These are phyloP conservation scores for Lodderomyces margitis DNA, from an alignment of 1,139 yeast species.

Conservation along the genomic window DNA sequence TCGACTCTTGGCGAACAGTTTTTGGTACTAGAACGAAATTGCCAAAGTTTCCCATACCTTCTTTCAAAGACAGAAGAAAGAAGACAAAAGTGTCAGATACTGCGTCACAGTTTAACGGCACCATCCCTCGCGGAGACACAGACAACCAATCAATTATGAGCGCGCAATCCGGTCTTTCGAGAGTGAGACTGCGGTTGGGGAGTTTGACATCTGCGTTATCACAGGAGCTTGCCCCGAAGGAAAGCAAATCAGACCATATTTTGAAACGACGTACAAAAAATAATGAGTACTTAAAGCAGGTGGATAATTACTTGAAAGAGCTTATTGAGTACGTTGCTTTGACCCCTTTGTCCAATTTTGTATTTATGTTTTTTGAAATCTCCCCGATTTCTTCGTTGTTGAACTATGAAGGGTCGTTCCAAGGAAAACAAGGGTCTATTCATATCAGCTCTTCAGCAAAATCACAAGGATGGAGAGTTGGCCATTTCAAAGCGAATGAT, in stretches of 20 bases:
- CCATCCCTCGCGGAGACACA: not conserved
- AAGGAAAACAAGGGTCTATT: constrained; percentile 87
- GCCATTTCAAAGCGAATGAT: constrained; percentile 80
- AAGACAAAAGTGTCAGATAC: constrained; percentile 7
- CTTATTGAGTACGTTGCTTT: constrained; percentile 60
- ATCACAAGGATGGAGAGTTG: constrained; percentile 94
- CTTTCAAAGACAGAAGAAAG: constrained; percentile 19
- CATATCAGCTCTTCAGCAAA: constrained; percentile 79
- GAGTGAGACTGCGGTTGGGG: constrained; percentile 33
- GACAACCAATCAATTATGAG: constrained; percentile 10
- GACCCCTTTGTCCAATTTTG: constrained; percentile 75
- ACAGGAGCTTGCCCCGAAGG: constrained; percentile 31
- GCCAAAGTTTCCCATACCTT: constrained; percentile 34
- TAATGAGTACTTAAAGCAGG: constrained; percentile 37
- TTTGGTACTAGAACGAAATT: constrained; percentile 28
- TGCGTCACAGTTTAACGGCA: constrained; percentile 4
- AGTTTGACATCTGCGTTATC: constrained; percentile 27
- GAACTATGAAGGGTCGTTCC: constrained; percentile 76
- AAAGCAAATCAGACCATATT: constrained; percentile 17
- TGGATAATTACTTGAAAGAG: constrained; percentile 64
- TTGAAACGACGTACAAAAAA: constrained; percentile 19
- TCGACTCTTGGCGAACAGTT: constrained; percentile 41
- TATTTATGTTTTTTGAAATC: constrained; percentile 84
- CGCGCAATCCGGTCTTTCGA: constrained; percentile 18
- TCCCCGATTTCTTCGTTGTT: constrained; percentile 84